A percentile compares a stretch with the other conserved stretches of the same genome.
Conservation (phyloP, 2,329 filamentous ascomycete species). For the Trichoderma hamatum region DNA sequence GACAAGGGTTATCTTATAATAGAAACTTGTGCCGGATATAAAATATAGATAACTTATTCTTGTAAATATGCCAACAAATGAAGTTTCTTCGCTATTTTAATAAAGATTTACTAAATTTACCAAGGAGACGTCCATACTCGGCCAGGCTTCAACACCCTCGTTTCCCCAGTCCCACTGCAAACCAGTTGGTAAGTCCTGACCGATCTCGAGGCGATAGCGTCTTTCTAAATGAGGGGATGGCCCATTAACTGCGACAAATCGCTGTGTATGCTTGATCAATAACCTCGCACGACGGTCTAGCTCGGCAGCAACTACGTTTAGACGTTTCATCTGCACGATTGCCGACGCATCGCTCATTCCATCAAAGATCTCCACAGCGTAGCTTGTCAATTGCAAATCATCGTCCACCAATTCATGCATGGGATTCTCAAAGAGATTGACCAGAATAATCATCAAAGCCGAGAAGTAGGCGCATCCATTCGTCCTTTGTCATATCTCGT, state of each 20-base stretch:
- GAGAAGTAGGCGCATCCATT: not conserved
- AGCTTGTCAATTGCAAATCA: not conserved
- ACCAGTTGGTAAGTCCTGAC: no score
- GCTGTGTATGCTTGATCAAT: not conserved
- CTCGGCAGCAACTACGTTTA: not conserved
- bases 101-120: no score
- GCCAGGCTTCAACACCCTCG: no score
- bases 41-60: no score
- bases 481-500: not conserved
- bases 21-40: no score
- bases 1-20: no score
- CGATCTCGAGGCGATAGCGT: no score
- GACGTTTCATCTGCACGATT: not conserved
- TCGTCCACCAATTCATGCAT: not conserved
- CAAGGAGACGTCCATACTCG: no score
- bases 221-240: not conserved
- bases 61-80: no score
- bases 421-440: not conserved
- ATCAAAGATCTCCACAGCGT: not conserved
- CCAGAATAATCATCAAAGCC: not conserved
- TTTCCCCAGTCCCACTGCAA: no score
- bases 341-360: not conserved
- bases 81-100: no score
- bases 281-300: not conserved
- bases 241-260: not conserved